A percentile compares a stretch with the other conserved stretches of the same genome.
Evolutionary conservation across 345 rosid species (phyloP).

Genomic region (Linum lewisii): DNA sequence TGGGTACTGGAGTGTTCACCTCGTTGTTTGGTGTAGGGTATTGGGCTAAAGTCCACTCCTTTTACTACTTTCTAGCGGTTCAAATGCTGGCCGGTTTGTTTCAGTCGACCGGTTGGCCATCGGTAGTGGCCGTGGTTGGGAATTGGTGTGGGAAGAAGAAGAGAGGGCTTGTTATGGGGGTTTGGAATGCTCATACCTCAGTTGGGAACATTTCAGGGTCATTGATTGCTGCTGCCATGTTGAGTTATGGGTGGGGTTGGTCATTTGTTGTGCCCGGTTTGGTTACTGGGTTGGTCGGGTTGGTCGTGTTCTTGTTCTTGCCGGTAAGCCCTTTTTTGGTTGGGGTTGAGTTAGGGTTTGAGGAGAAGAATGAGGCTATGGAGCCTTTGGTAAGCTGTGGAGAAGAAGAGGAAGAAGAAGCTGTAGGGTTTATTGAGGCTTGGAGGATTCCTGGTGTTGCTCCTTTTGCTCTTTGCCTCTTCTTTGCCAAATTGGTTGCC

Average conservation of each 20-base stretch:
- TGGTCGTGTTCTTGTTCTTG: conserved; percentile 55
- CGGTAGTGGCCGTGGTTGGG: conserved; percentile 89
- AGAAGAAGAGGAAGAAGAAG: conserved; percentile 27
- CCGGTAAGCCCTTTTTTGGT: conserved; percentile 71
- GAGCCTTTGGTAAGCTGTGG: conserved; percentile 45
- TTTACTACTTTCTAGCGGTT: conserved; percentile 49
- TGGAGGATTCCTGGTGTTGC: conserved; percentile 96
- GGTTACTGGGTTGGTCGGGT: conserved; percentile 40
- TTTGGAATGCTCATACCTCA: conserved; percentile 97
- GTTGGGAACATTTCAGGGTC: conserved; percentile 84
- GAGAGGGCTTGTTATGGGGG: conserved; percentile 91
- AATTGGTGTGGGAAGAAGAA: conserved; percentile 91
- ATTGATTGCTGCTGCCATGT: conserved; percentile 55
- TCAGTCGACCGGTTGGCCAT: conserved; percentile 99
- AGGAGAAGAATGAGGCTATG: conserved; percentile 22
- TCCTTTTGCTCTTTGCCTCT: conserved; percentile 85
- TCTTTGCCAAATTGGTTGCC: conserved; percentile 87
- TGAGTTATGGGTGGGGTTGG: conserved; percentile 96
- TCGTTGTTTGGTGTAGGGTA: conserved; percentile 72
- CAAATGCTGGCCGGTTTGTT: conserved; percentile 82
- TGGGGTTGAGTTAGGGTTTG: conserved; percentile 41
- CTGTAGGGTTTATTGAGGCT: conserved; percentile 83
- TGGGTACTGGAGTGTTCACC: conserved; percentile 78
- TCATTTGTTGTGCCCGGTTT: conserved; percentile 85
- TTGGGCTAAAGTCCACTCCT: conserved; percentile 64